phyloP scores from a whole-genome alignment of 176 grass and related monocot species.

The Triticum timopheevii region DNA sequence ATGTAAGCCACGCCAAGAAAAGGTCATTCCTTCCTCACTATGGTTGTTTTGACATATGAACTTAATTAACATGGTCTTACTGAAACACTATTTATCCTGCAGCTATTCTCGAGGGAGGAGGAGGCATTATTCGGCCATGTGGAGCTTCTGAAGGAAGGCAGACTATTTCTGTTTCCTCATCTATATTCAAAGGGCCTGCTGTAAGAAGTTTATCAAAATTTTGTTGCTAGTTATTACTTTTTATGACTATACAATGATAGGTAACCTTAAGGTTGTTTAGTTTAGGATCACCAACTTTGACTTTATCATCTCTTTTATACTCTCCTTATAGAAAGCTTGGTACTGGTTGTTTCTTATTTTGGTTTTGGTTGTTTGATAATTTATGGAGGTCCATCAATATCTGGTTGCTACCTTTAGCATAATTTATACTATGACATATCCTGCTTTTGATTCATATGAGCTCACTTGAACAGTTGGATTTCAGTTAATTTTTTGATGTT shows the following conservation, averaged over 20 bases:
- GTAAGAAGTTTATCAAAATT: conserved; percentile 51
- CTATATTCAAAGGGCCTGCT: conserved; percentile 65
- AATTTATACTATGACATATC: conserved; percentile 8
- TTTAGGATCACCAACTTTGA: not conserved
- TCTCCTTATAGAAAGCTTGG: not conserved
- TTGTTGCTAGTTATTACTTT: conserved; percentile 2
- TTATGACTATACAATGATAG: not conserved
- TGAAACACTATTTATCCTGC: conserved; percentile 29
- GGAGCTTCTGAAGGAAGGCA: conserved; percentile 71
- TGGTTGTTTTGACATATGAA: conserved; percentile 21
- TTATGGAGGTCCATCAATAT: not conserved
- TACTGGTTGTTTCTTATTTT: conserved; percentile 27
- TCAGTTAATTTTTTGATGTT: conserved; percentile 1
- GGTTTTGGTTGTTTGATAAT: conserved; percentile 6
- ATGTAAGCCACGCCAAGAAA: conserved; percentile 85
- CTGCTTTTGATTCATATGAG: not conserved
- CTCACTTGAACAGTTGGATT: conserved; percentile 7
- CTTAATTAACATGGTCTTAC: not conserved
- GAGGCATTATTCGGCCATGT: conserved; percentile 77
- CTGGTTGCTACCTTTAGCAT: not conserved
- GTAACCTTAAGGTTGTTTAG: conserved; percentile 16
- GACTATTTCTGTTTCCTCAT: conserved; percentile 53
- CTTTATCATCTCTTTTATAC: not conserved
- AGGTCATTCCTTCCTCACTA: conserved; percentile 48
- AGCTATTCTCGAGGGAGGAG: conserved; percentile 61